These are phyloP conservation scores for Aspergillus versicolor DNA, from an alignment of 2,329 filamentous ascomycete genomes.

Conservation along the genomic window DNA sequence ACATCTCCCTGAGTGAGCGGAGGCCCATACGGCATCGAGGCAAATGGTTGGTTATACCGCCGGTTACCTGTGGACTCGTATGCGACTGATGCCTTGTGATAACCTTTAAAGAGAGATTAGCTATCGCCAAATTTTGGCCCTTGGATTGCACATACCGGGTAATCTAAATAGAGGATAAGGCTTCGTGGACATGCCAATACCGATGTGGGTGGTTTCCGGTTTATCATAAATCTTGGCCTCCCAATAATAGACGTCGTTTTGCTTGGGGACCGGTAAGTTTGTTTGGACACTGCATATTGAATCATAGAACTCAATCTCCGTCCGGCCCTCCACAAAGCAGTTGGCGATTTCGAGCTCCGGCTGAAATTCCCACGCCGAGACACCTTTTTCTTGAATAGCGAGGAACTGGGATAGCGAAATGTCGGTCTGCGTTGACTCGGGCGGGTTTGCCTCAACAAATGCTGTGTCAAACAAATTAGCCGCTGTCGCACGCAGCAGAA, in stretches of 20 bases:
- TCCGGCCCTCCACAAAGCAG: constrained; percentile 94
- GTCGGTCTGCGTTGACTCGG: constrained; percentile 92
- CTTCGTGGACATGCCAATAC: constrained; percentile 93
- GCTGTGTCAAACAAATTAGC: constrained; percentile 53
- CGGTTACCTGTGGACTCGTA: constrained; percentile 86
- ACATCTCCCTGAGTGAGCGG: constrained; percentile 90
- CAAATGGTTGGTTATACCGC: constrained; percentile 91
- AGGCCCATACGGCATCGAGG: constrained; percentile 74
- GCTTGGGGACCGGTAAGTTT: constrained; percentile 94
- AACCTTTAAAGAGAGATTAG: constrained; percentile 56
- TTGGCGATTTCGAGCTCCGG: constrained; percentile 98
- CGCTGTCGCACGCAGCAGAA: neutral
- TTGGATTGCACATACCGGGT: constrained; percentile 65
- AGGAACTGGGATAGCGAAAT: constrained; percentile 97
- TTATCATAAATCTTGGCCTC: constrained; percentile 99
- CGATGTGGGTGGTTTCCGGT: constrained; percentile 80
- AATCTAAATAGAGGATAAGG: constrained; percentile 93
- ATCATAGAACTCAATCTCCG: constrained; percentile 98
- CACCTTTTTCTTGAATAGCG: constrained; percentile 97
- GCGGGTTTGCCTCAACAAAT: constrained; percentile 89
- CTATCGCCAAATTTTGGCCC: neutral
- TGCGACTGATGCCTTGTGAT: constrained; percentile 87
- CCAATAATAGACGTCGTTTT: constrained; percentile 99
- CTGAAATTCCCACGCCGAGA: constrained; percentile 99
- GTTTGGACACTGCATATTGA: constrained; percentile 96